Conservation (phyloP, 2,329 filamentous ascomycete species). For the Helotiales sp. region DNA sequence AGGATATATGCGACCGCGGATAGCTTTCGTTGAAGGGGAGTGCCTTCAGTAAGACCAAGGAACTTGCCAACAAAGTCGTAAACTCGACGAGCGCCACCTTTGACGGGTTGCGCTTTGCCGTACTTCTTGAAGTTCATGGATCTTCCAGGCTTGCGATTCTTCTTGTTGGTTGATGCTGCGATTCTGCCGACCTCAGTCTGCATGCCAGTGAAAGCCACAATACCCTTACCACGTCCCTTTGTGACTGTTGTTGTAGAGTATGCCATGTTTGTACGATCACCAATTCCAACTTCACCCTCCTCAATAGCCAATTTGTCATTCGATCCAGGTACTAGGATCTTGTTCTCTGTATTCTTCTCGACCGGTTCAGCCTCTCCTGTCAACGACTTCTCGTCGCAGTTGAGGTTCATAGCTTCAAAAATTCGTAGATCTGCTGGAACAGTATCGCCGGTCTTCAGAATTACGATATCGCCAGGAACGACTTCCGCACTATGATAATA, state of each 20-base stretch:
- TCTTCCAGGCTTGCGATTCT: constrained; percentile 53
- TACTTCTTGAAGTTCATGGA: constrained; percentile 47
- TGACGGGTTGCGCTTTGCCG: constrained; percentile 44
- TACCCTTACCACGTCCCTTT: constrained; percentile 53
- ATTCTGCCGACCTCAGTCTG: constrained; percentile 58
- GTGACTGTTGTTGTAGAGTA: constrained; percentile 56
- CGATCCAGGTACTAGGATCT: constrained; percentile 38
- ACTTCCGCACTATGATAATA: constrained; percentile 44
- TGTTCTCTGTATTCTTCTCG: constrained; percentile 65
- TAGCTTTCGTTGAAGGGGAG: constrained; percentile 64
- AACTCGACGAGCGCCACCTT: constrained; percentile 48
- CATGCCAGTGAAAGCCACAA: constrained; percentile 56
- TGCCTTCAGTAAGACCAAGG: constrained; percentile 60
- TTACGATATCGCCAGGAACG: constrained; percentile 79
- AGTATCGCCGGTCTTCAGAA: constrained; percentile 92
- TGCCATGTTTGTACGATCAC: constrained; percentile 55
- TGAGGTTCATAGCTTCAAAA: constrained; percentile 58
- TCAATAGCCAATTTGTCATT: constrained; percentile 38
- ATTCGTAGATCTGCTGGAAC: constrained; percentile 79
- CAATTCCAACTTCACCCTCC: constrained; percentile 44
- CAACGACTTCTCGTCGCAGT: constrained; percentile 91
- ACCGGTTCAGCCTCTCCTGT: constrained; percentile 96
- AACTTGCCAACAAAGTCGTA: constrained; percentile 53
- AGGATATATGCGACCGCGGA: constrained; percentile 64
- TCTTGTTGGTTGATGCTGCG: constrained; percentile 47